Evolutionary conservation across 371 early-diverging fungal species (phyloP).

Genomic region (Vairimorpha apis): DNA sequence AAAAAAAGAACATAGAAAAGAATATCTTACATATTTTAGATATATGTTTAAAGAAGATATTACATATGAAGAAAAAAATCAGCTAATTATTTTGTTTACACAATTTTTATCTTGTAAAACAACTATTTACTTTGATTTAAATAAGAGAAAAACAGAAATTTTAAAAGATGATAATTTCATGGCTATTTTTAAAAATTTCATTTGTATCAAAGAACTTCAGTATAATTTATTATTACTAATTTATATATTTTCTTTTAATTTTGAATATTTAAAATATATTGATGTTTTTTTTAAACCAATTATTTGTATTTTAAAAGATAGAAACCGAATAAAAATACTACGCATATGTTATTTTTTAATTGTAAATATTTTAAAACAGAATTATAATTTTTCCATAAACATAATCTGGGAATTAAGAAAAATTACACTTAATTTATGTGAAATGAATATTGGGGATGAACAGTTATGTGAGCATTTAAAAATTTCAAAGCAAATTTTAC

Average conservation of each 20-base stretch:
- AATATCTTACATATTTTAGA: constrained; percentile 44
- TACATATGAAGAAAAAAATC: constrained; percentile 49
- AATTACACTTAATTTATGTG: constrained; percentile 9
- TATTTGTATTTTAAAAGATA: constrained; percentile 28
- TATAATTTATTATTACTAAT: constrained; percentile 52
- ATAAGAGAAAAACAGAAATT: constrained; percentile 41
- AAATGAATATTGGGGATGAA: constrained; percentile 17
- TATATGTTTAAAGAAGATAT: constrained; percentile 40
- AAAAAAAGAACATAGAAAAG: constrained; percentile 30
- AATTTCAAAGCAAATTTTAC: not conserved
- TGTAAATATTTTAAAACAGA: constrained; percentile 17
- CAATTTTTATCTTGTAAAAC: constrained; percentile 32
- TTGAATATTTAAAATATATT: constrained; percentile 2
- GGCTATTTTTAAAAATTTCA: constrained; percentile 27
- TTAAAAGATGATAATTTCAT: constrained; percentile 37
- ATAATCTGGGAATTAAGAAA: constrained; percentile 12
- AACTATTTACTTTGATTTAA: constrained; percentile 21
- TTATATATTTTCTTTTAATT: constrained; percentile 53
- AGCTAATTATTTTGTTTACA: constrained; percentile 44
- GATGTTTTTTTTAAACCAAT: constrained; percentile 6
- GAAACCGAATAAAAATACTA: constrained; percentile 35
- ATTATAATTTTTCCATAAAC: constrained; percentile 16
- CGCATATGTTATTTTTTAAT: constrained; percentile 36
- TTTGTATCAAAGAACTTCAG: constrained; percentile 47
- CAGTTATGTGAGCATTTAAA: constrained; percentile 12